A percentile compares a stretch with the other conserved stretches of the same genome.
These are phyloP conservation scores for Solanum medicagineum DNA, from an alignment of 257 asterid species.

Conservation along the genomic window DNA sequence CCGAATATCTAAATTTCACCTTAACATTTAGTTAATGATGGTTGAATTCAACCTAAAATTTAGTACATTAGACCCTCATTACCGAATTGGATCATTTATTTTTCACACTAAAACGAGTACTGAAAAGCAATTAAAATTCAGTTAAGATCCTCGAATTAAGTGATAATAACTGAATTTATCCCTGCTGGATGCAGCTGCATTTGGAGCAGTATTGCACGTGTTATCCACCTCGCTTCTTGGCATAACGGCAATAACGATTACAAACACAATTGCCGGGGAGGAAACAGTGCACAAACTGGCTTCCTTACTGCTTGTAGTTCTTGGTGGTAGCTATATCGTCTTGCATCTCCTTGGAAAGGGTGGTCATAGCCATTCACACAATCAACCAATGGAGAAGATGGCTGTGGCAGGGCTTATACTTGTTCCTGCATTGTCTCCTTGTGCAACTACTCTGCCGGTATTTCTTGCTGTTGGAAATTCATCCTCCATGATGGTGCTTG, in stretches of 20 bases:
- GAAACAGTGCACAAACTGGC: slow-evolving; percentile 98
- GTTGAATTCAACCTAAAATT: background rate
- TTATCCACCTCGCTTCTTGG: slow-evolving; percentile 89
- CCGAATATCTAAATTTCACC: background rate
- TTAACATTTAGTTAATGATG: background rate
- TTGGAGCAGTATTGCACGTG: slow-evolving; percentile 91
- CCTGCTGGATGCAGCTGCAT: slow-evolving; percentile 51
- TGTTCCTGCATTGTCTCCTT: slow-evolving; percentile 92
- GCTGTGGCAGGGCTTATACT: slow-evolving; percentile 98
- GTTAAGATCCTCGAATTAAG: background rate
- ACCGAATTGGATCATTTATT: background rate
- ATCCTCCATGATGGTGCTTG: slow-evolving; percentile 90
- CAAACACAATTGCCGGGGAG: slow-evolving; percentile 98
- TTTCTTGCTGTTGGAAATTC: slow-evolving; percentile 98
- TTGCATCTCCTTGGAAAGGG: slow-evolving; percentile 75
- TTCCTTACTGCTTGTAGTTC: slow-evolving; percentile 69
- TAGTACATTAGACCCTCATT: background rate
- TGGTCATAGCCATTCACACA: slow-evolving; percentile 91
- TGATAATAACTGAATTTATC: background rate
- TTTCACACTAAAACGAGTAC: background rate
- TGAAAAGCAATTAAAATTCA: background rate
- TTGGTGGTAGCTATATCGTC: slow-evolving; percentile 73
- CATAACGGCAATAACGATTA: slow-evolving; percentile 84
- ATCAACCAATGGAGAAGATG: slow-evolving; percentile 98
- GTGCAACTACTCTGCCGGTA: slow-evolving; percentile 98